Base-by-base conservation (phyloP, 176 grass and related monocot genomes). In the Thinopyrum elongatum region DNA sequence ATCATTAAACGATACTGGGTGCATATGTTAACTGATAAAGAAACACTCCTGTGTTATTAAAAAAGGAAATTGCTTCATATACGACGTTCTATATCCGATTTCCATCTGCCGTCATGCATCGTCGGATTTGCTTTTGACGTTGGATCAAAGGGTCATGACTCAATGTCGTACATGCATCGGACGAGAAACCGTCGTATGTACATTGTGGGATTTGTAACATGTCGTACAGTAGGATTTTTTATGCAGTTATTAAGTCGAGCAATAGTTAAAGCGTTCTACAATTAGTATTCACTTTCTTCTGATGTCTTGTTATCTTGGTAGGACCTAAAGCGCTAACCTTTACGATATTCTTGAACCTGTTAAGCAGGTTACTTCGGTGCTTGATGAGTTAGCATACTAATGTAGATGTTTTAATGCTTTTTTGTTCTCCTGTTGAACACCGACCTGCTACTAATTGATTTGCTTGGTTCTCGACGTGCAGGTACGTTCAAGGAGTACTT, bases 401-500 rank as follows among this genome's bases (percentile, higher is more conserved):
- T 41, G 23, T 10, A 1, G 29, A 31, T 51, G 57, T 10, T 17
- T 30, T 13, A 15, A 12, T 66, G 55, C 29, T 38, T 3, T 16
- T 34, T 80, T 44, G 47, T 72, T 79, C 25, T 62, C 61, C 68
- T 80, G 21, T 22, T 25, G 33, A 44, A 33, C 57, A 28, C 21
- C 26, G 35, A 31, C 26, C 29, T 77, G 38, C 1, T 60, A 29
- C 10, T 53, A 70, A 82, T 27, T 73, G 29, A n/a, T 84, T 82
- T 78, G 0, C 62, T 55, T 41, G 19, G 4, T 64, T 51, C 11
- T 65, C 38, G 66, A 77, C 17, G 63, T 88, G 58, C 86, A 97
- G 95, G 75, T 74, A 86, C 86, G 49, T 97, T 94, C 83, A 92
- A 86, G 84, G 90, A 86, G 27, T 88, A 97, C 87, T 97, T 97